Evolutionary conservation across 2,329 filamentous ascomycete species (phyloP).

Genomic region (Blumeria hordei): DNA sequence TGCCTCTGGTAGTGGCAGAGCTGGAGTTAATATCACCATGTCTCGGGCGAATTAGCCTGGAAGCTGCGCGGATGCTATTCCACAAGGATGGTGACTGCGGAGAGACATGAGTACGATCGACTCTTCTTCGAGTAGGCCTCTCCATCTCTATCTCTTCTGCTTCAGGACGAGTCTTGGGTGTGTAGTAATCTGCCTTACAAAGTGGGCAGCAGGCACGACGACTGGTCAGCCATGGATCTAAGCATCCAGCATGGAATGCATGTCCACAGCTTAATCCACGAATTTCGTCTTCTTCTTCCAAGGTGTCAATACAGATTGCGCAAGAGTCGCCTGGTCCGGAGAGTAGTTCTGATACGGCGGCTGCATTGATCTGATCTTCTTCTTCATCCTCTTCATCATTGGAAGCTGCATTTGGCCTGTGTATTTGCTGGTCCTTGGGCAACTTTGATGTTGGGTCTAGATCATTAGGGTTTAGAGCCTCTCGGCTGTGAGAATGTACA

Average conservation of each 20-base stretch:
- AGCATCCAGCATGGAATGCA: conserved; percentile 84
- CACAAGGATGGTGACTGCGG: conserved; percentile 10
- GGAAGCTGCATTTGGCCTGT: conserved; percentile 13
- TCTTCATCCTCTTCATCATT: conserved; percentile 44
- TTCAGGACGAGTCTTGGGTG: conserved; percentile 58
- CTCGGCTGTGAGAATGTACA: conserved; percentile 7
- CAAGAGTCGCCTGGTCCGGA: conserved; percentile 74
- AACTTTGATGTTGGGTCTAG: conserved; percentile 9
- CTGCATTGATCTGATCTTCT: conserved; percentile 54
- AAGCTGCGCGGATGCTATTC: conserved; percentile 10
- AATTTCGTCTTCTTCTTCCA: conserved; percentile 90
- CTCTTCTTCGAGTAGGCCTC: conserved; percentile 10
- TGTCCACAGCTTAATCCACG: conserved; percentile 90
- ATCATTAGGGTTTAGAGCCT: conserved; percentile 7
- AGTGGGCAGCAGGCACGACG: conserved; percentile 87
- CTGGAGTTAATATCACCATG: too few relatives aligned
- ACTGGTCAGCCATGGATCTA: conserved; percentile 91
- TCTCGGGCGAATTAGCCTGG: conserved; percentile 5
- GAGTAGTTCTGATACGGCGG: conserved; percentile 58
- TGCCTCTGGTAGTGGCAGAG: too few relatives aligned
- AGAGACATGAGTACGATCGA: conserved; percentile 9
- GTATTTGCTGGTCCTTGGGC: conserved; percentile 11
- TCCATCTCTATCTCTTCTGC: conserved; percentile 12
- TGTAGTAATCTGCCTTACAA: conserved; percentile 95
- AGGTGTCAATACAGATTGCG: conserved; percentile 81